Percentiles rank a stretch among this genome's conserved stretches.
Conservation (phyloP, 116 monocot species). For the Trichopus zeylanicus region DNA sequence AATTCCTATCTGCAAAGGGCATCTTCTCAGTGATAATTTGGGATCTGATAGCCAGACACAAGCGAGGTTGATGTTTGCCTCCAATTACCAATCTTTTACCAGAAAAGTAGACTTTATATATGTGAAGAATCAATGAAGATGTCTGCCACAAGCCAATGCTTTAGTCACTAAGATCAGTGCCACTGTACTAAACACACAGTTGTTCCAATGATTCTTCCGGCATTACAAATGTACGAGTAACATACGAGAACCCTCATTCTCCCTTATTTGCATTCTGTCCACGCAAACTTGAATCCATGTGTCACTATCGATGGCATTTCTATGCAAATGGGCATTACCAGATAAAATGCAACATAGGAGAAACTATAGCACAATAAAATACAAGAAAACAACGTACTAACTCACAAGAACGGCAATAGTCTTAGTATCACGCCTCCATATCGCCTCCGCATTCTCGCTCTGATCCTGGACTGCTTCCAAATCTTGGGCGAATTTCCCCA, state of each 20-base stretch:
- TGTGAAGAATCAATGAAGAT: constrained; percentile 58
- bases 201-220: background rate
- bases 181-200: background rate
- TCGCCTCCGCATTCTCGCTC: constrained; percentile 66
- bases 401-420: constrained; percentile 70
- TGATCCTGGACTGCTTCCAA: constrained; percentile 40
- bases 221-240: no score
- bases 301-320: no score
- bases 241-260: no score
- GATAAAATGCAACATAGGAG: background rate
- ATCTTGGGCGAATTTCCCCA: constrained; percentile 56
- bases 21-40: constrained; percentile 70
- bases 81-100: constrained; percentile 72
- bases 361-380: background rate
- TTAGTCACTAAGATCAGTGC: background rate
- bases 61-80: constrained; percentile 55
- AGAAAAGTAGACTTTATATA: constrained; percentile 68
- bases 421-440: constrained; percentile 84
- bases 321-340: no score
- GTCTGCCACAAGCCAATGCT: constrained; percentile 39
- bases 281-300: no score
- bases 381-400: background rate
- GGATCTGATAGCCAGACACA: constrained; percentile 64
- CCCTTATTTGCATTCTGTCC: no score
- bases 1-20: constrained; percentile 49